Evolutionary conservation across 345 rosid species (phyloP), one percentile per base, ranked within the genome.

Genomic region (Acer saccharum): DNA sequence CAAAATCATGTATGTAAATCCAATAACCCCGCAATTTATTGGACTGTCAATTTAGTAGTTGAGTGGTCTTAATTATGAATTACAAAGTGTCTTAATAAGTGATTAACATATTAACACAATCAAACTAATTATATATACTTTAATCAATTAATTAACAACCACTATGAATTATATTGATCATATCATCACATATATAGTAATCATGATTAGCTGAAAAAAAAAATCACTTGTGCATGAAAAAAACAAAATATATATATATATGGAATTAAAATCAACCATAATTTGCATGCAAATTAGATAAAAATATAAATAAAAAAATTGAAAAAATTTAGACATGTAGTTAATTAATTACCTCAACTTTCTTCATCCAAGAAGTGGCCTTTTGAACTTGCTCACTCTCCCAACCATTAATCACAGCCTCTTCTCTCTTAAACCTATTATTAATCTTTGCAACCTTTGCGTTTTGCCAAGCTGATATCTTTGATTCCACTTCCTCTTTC

Each of bases 381-480:
- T 87, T 91, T 32, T 91, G 95, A 2, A 91, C 89, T 65, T 94
- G 97, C 76, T 96, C 98, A 43, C 88, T 83, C 57, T 94, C 93
- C 99, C 97, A 91, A 12, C 99, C 99, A 78, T 86, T 89, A 80
- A 94, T 90, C 21, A 96, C 73, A 1, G 99, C 99, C 65, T 96
- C 99, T 81, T 96, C 94, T 78, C 99, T 88, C 84, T 96, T 96
- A 77, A 93, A 90, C 90, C 95, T 85, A 52, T 96, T 96, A 76
- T 92, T 96, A 72, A 91, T 70, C 94, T 96, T 96, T 0, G 98
- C 90, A 18, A 96, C 65, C 81, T 96, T 92, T 0, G 95, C 95
- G 80, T 91, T 96, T 80, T 94, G 93, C 98, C 98, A 96, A 41
- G 99, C 99, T n/a, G 80, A 73, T 83, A 94, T 94, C 93, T 96